Conservation (phyloP, 257 asterid species). For the Echium plantagineum region DNA sequence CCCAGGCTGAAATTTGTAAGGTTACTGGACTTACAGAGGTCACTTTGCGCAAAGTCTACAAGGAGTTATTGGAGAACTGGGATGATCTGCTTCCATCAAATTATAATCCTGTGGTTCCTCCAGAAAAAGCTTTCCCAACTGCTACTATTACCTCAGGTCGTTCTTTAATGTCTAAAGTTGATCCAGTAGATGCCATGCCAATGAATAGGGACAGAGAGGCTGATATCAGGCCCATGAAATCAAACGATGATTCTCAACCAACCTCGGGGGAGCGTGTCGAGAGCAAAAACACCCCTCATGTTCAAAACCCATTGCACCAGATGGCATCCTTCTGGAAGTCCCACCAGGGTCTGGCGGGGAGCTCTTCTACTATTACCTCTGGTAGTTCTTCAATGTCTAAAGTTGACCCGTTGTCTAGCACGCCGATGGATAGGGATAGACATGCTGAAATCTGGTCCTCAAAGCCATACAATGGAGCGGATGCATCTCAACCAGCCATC, state of each 20-base stretch:
- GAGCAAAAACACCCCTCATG: conserved; percentile 25
- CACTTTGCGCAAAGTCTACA: conserved; percentile 88
- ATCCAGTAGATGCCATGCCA: conserved; percentile 41
- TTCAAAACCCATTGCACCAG: conserved; percentile 26
- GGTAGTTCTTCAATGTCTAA: conserved; percentile 49
- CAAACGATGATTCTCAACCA: conserved; percentile 23
- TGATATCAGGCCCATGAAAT: conserved; percentile 27
- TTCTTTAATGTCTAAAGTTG: conserved; percentile 37
- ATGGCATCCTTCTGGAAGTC: conserved; percentile 43
- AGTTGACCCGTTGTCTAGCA: conserved; percentile 46
- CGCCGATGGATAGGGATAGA: conserved; percentile 37
- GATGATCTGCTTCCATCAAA: conserved; percentile 89
- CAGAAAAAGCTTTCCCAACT: conserved; percentile 91
- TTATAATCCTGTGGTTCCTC: conserved; percentile 84
- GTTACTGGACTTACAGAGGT: conserved; percentile 98
- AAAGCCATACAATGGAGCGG: conserved; percentile 16
- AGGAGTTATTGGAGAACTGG: conserved; percentile 88
- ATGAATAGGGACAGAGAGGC: conserved; percentile 34
- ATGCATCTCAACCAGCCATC: conserved; percentile 21
- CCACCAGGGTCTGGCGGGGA: conserved; percentile 28
- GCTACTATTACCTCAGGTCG: conserved; percentile 73
- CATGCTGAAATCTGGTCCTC: conserved; percentile 22
- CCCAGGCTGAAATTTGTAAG: conserved; percentile 97
- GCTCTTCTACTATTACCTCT: conserved; percentile 48
- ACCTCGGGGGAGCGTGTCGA: conserved; percentile 33